Base-by-base conservation (phyloP, 495 filamentous ascomycete species). In the Sphaerosporella brunnea region DNA sequence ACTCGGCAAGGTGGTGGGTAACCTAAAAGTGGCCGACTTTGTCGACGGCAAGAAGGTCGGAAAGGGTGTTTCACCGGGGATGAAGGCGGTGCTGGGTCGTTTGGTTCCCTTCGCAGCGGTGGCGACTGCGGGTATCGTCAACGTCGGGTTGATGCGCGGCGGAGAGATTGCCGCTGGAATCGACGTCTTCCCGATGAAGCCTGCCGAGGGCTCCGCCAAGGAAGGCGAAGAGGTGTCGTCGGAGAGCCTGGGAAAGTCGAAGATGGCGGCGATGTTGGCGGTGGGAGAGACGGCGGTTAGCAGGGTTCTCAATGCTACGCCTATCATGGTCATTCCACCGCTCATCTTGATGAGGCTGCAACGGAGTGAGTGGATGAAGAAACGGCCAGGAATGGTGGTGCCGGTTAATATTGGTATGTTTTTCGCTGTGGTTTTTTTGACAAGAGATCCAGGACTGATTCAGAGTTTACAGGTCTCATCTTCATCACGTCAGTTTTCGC, bases 51-150 rank as follows among this genome's bases (percentile, higher is more conserved):
- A 23, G 26, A 26, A 25, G 3, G 19, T 43, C 20, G 9, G 24
- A 2, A 9, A 19, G 7, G 67, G 73, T 45, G 62, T 93, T 15
- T 75, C 77, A 16, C 84, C 84, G 0, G 73, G 73, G 25, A 79
- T 83, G 11, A 73, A 75, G 43, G 71, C 80, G 9, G 75, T 87
- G 23, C 74, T 93, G 15, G 70, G 73, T 37, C 75, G 90, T 1
- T 73, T 97, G 10, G 85, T 97, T 10, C 90, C 90, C 23, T 97
- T 97, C 58, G 90, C 86, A 0, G 90, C 90, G 5, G 90, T 97
- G 2, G 85, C 85, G 10, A 80, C 74, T 46, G 90, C 90, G 2
- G 83, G 82, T 49, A 84, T 80, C 1, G 69, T 97, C 36, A 97
- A 97, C 63, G 92, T 95, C 25, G 88, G 93, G 68, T 71, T 97